These are phyloP conservation scores for Trapa bicornis DNA, from an alignment of 345 rosid species.

Conservation along the genomic window DNA sequence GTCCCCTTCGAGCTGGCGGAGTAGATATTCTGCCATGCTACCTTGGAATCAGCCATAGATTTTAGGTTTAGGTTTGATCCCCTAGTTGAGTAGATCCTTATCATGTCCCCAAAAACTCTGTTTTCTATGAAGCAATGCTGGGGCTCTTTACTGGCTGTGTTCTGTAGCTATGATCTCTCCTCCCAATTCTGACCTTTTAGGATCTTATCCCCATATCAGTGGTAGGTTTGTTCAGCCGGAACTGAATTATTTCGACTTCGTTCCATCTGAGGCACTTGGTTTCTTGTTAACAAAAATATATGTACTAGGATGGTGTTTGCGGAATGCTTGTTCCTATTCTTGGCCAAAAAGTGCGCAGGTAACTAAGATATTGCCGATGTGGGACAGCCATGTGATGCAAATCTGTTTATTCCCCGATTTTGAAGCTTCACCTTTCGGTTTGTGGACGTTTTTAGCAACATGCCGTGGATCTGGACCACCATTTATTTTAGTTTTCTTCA, in stretches of 20 bases:
- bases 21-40: neutral
- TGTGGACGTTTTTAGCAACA: neutral
- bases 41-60: neutral
- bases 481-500: too few relatives aligned
- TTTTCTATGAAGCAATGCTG: neutral
- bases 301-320: too few relatives aligned
- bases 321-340: neutral
- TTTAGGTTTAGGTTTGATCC: neutral
- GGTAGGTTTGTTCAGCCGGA: neutral
- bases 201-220: neutral
- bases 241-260: neutral
- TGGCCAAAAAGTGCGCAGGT: neutral
- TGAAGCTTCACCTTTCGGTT: neutral
- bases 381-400: neutral
- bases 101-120: neutral
- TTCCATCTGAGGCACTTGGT: too few relatives aligned
- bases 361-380: neutral
- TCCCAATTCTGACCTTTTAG: neutral
- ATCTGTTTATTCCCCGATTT: neutral
- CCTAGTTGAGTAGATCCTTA: too few relatives aligned
- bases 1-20: slow-evolving; percentile 43
- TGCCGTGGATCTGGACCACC: too few relatives aligned
- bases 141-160: neutral
- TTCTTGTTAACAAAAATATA: too few relatives aligned
- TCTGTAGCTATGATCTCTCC: neutral